These are phyloP conservation scores for Zygosaccharomyces siamensis DNA, from an alignment of 805 yeast genomes.

Conservation along the genomic window DNA sequence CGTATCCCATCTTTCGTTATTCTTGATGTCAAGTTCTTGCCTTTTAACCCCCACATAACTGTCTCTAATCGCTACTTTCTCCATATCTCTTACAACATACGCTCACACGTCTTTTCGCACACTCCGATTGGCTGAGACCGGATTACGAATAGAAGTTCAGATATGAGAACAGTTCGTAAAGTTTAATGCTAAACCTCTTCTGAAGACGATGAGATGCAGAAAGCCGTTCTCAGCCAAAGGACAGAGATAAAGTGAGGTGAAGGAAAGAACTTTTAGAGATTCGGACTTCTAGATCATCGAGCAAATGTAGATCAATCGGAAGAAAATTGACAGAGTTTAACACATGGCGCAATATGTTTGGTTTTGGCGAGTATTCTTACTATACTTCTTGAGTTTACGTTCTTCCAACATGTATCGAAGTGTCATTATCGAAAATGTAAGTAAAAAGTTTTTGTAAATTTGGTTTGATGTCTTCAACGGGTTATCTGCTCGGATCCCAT, in stretches of 20 bases:
- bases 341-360: too few relatives aligned
- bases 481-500: too few relatives aligned
- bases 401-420: too few relatives aligned
- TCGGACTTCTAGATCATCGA: too few relatives aligned
- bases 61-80: neutral
- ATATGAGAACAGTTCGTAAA: neutral
- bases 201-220: neutral
- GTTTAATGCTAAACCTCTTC: neutral
- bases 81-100: neutral
- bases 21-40: neutral
- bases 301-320: too few relatives aligned
- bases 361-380: too few relatives aligned
- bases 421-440: too few relatives aligned
- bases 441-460: too few relatives aligned
- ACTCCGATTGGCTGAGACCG: conserved; percentile 4
- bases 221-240: neutral
- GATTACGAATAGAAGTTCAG: neutral
- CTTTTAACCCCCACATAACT: neutral
- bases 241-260: neutral
- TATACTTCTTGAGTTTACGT: too few relatives aligned
- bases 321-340: too few relatives aligned
- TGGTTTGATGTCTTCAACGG: too few relatives aligned
- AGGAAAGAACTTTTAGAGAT: too few relatives aligned
- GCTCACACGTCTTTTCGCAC: neutral
- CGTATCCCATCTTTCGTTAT: neutral